Evolutionary conservation across 2,329 filamentous ascomycete genomes (phyloP).

Genomic region (Pestalotiopsis sp.): DNA sequence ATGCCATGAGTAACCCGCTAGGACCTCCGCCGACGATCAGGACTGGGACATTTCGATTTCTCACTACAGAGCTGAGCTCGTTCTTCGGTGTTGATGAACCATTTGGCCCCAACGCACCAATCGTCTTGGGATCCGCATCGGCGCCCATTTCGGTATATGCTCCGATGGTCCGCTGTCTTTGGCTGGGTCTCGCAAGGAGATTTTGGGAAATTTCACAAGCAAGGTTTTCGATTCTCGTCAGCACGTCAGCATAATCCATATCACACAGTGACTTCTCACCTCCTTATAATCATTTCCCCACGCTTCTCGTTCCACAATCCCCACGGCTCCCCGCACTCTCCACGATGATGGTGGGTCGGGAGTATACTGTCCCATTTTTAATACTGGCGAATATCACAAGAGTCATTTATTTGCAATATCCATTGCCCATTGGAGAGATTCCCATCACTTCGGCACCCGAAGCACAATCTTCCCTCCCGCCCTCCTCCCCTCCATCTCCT

Average conservation of each 20-base stretch:
- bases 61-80: neutral
- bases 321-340: constrained; percentile 1
- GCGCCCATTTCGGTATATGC: neutral
- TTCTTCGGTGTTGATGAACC: too few species aligned
- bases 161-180: neutral
- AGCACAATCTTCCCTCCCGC: neutral
- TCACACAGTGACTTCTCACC: too few species aligned
- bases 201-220: neutral
- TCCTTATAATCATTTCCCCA: neutral
- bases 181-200: neutral
- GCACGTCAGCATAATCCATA: neutral
- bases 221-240: neutral
- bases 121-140: neutral
- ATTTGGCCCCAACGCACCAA: neutral
- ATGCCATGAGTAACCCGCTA: constrained; percentile 34
- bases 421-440: neutral
- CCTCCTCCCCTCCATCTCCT: neutral
- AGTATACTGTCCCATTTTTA: neutral
- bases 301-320: neutral
- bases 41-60: constrained; percentile 27
- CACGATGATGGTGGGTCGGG: neutral
- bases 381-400: neutral
- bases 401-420: neutral
- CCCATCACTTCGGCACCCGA: neutral
- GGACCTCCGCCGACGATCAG: constrained; percentile 37